Conservation (phyloP, 2,329 filamentous ascomycete species). For the Colletotrichum musicola region DNA sequence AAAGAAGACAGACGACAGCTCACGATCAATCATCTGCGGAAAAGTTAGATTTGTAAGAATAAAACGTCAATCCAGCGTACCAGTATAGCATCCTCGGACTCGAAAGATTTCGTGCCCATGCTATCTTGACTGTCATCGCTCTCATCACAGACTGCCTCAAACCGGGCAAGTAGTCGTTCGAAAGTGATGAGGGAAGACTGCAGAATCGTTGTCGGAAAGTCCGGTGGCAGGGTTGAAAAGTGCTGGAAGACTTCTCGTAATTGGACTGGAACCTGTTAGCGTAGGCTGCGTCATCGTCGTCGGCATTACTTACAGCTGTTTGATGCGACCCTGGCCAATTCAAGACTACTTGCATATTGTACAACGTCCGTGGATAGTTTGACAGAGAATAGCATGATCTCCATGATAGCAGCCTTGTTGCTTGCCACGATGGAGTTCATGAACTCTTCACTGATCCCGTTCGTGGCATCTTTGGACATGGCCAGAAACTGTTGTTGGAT, state of each 20-base stretch:
- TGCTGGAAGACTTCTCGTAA: conserved; percentile 64
- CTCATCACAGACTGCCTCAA: conserved; percentile 56
- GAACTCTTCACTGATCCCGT: conserved; percentile 57
- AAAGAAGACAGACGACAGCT: conserved; percentile 61
- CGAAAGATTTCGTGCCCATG: conserved; percentile 54
- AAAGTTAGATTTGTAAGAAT: conserved; percentile 24
- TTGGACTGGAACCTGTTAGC: conserved; percentile 51
- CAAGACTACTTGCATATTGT: conserved; percentile 58
- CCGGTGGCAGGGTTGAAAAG: conserved; percentile 56
- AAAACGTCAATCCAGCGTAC: conserved; percentile 42
- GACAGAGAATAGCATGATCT: conserved; percentile 63
- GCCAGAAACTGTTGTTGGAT: conserved; percentile 67
- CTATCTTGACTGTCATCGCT: conserved; percentile 54
- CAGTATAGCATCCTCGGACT: conserved; percentile 62
- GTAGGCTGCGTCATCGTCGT: conserved; percentile 10
- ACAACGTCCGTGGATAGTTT: conserved; percentile 65
- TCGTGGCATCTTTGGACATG: conserved; percentile 60
- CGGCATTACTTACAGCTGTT: conserved; percentile 54
- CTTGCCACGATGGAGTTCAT: conserved; percentile 62
- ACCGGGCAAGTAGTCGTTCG: conserved; percentile 58
- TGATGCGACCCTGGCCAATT: conserved; percentile 61
- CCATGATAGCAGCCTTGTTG: conserved; percentile 67
- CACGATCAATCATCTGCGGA: conserved; percentile 60
- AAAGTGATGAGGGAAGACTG: conserved; percentile 59
- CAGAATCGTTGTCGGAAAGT: conserved; percentile 64